Percentiles rank a stretch among this genome's conserved stretches.
Evolutionary conservation across 192 early-diverging fungal species (phyloP).

Genomic region (Coemansia sp.): DNA sequence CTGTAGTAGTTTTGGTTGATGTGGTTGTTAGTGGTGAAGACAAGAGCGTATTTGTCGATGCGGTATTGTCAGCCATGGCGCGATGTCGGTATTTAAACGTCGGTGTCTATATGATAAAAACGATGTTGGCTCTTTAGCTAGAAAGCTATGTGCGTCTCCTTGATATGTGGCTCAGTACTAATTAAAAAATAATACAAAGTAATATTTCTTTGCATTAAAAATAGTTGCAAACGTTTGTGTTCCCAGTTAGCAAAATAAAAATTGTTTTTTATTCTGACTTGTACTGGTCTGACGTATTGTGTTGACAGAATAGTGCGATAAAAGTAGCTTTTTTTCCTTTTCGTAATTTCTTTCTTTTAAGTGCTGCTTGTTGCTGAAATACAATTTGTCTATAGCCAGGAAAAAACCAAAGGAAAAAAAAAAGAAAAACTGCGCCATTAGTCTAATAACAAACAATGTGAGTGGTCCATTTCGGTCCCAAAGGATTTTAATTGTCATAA

Average conservation of each 20-base stretch:
- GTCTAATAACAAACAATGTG: background rate
- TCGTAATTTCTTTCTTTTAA: background rate
- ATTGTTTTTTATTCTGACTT: no score
- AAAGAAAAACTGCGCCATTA: slow-evolving; percentile 4
- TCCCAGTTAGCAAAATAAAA: background rate
- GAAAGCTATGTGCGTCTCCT: background rate
- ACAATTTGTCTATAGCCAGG: background rate
- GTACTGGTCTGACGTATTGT: no score
- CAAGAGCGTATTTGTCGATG: background rate
- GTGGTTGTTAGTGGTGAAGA: background rate
- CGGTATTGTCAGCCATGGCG: slow-evolving; percentile 5
- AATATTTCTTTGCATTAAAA: background rate
- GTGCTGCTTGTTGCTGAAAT: background rate
- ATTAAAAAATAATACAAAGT: background rate
- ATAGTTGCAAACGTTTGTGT: background rate
- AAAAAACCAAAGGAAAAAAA: background rate
- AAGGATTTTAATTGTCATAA: background rate
- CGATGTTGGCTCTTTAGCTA: no score
- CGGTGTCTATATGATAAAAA: no score
- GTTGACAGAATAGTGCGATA: background rate
- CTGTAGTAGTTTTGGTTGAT: background rate
- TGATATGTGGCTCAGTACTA: slow-evolving; percentile 2
- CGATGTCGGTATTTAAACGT: slow-evolving; percentile 1
- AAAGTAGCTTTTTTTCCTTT: background rate
- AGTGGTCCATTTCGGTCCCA: background rate